phyloP scores from a whole-genome alignment of 495 filamentous ascomycete species.

The Penicillium crystallinum region DNA sequence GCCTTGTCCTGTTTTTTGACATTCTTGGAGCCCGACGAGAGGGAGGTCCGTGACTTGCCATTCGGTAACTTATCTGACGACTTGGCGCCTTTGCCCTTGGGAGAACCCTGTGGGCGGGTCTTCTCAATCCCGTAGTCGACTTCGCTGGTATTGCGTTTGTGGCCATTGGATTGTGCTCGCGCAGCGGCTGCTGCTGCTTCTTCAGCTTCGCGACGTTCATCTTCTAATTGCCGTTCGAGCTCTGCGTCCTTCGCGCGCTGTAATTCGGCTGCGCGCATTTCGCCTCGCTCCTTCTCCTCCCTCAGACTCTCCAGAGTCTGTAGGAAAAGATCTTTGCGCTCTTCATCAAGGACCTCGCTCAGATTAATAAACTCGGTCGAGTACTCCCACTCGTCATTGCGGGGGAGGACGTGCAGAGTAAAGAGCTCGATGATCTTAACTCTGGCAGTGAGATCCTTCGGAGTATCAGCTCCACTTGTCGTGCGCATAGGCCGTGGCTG shows the following conservation, averaged over 20 bases:
- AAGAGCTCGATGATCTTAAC: conserved; percentile 92
- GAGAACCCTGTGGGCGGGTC: conserved; percentile 29
- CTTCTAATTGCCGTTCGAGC: conserved; percentile 51
- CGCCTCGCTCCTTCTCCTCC: conserved; percentile 69
- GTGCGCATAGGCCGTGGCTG: conserved; percentile 27
- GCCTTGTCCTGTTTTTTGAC: conserved; percentile 38
- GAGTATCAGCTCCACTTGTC: conserved; percentile 64
- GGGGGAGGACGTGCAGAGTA: conserved; percentile 82
- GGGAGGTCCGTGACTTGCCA: conserved; percentile 29
- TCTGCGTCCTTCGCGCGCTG: conserved; percentile 59
- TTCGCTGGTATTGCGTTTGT: conserved; percentile 48
- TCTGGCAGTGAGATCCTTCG: conserved; percentile 66
- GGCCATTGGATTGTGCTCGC: conserved; percentile 42
- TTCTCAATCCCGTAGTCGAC: conserved; percentile 53
- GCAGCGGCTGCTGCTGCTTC: conserved; percentile 42
- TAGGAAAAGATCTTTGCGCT: conserved; percentile 78
- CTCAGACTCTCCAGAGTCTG: conserved; percentile 57
- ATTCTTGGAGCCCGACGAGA: conserved; percentile 34
- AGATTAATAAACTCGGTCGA: conserved; percentile 82
- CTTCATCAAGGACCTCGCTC: conserved; percentile 83
- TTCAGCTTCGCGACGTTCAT: conserved; percentile 56
- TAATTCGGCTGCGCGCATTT: conserved; percentile 58
- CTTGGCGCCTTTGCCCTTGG: conserved; percentile 30
- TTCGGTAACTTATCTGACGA: conserved; percentile 26
- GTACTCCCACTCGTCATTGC: conserved; percentile 93